Percentiles rank a stretch among this genome's conserved stretches.
Conservation (phyloP, 805 yeast genomes). For the Candida nanaspora region DNA sequence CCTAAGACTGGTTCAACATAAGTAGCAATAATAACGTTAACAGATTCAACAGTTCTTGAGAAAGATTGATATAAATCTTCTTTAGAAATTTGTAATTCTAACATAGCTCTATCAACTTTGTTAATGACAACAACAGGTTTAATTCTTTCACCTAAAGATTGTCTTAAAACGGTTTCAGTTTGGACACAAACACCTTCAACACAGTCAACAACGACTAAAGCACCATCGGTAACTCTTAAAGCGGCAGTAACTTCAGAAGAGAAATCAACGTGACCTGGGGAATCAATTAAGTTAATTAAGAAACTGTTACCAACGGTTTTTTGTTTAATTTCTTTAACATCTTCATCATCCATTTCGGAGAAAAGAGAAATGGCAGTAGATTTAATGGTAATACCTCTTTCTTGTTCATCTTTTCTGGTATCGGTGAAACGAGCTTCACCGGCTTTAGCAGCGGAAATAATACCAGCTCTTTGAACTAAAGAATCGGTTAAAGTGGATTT, state of each 20-base stretch:
- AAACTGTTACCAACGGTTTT: constrained; percentile 88
- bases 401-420: constrained; percentile 99
- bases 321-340: constrained; percentile 85
- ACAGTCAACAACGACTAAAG: constrained; percentile 97
- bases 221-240: constrained; percentile 99
- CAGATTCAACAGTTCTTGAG: constrained; percentile 98
- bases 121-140: constrained; percentile 97
- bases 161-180: constrained; percentile 99
- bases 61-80: constrained; percentile 98
- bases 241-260: constrained; percentile 99
- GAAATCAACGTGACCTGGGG: constrained; percentile 99
- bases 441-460: constrained; percentile 98
- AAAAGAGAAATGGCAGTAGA: constrained; percentile 96
- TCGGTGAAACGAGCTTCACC: constrained; percentile 99
- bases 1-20: constrained; percentile 87
- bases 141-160: constrained; percentile 98
- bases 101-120: constrained; percentile 99
- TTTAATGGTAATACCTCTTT: constrained; percentile 99
- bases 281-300: constrained; percentile 96
- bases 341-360: constrained; percentile 82
- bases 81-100: constrained; percentile 97
- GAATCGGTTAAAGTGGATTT: constrained; percentile 99
- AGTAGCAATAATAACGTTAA: constrained; percentile 95
- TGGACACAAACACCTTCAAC: constrained; percentile 99
- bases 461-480: constrained; percentile 98